phyloP scores from a whole-genome alignment of 169 alveolate genomes.

The Haemoproteus tartakovskyi region DNA sequence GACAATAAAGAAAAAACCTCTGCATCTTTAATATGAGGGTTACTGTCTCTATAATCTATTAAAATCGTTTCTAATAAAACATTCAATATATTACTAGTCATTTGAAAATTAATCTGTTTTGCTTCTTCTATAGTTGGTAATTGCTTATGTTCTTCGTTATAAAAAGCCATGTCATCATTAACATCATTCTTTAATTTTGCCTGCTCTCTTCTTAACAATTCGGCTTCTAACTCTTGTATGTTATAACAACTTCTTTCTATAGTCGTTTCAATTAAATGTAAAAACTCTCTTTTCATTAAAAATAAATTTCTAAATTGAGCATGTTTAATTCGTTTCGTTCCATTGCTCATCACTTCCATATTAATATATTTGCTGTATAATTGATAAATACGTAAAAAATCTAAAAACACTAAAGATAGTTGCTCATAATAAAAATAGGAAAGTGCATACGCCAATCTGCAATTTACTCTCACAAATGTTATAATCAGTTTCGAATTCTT shows the following conservation, averaged over 20 bases:
- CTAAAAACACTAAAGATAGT: constrained; percentile 35
- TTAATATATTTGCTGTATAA: constrained; percentile 76
- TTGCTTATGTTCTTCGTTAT: too few species aligned
- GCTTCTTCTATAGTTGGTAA: constrained; percentile 66
- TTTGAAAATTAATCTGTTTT: constrained; percentile 66
- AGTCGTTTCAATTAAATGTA: constrained; percentile 77
- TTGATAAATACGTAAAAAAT: constrained; percentile 74
- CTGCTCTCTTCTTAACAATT: constrained; percentile 51
- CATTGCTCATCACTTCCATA: constrained; percentile 72
- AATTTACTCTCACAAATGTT: constrained; percentile 58
- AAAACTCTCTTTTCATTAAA: constrained; percentile 72
- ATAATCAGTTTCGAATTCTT: constrained; percentile 55
- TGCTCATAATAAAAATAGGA: constrained; percentile 59
- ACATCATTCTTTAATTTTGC: constrained; percentile 55
- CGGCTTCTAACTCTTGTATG: constrained; percentile 60
- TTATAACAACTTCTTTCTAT: constrained; percentile 67
- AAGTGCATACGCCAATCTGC: constrained; percentile 63
- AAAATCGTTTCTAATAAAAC: constrained; percentile 68
- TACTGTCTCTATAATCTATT: constrained; percentile 72
- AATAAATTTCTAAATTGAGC: constrained; percentile 62
- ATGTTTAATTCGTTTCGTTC: constrained; percentile 65
- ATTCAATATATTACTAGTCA: constrained; percentile 69
- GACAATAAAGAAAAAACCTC: constrained; percentile 76
- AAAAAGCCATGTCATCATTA: constrained; percentile 46
- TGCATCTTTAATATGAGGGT: constrained; percentile 76